Evolutionary conservation across 345 rosid species (phyloP).

Genomic region (Citrus unshiu): DNA sequence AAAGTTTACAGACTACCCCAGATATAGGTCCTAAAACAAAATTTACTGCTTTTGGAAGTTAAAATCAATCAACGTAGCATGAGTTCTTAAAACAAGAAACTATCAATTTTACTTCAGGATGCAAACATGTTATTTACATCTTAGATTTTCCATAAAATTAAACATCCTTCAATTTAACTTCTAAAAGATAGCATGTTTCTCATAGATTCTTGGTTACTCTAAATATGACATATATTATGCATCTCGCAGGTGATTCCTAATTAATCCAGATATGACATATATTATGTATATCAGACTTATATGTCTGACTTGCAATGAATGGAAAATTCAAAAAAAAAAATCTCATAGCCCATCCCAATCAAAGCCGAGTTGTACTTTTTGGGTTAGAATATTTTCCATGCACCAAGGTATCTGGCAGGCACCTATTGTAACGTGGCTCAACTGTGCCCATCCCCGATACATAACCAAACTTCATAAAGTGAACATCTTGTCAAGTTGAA

Average conservation of each 20-base stretch:
- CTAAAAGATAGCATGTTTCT: not conserved
- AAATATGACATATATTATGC: too few relatives aligned
- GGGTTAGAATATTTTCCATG: not conserved
- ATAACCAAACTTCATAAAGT: not conserved
- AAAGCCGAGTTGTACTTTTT: not conserved
- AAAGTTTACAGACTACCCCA: too few relatives aligned
- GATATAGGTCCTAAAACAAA: too few relatives aligned
- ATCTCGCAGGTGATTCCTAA: not conserved
- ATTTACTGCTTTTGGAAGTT: not conserved
- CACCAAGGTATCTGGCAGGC: not conserved
- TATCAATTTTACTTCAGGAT: not conserved
- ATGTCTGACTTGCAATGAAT: not conserved
- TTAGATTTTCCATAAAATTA: not conserved
- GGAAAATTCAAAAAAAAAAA: not conserved
- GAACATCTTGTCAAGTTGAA: not conserved
- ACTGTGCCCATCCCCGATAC: not conserved
- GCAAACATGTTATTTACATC: not conserved
- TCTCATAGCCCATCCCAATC: not conserved
- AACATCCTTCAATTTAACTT: not conserved
- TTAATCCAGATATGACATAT: not conserved
- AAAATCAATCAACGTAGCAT: not conserved
- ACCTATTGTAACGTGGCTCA: not conserved
- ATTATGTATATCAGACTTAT: not conserved
- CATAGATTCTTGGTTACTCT: too few relatives aligned
- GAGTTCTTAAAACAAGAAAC: not conserved